These are phyloP conservation scores for Pichia phayaonensis DNA, from an alignment of 805 yeast genomes.

Conservation along the genomic window DNA sequence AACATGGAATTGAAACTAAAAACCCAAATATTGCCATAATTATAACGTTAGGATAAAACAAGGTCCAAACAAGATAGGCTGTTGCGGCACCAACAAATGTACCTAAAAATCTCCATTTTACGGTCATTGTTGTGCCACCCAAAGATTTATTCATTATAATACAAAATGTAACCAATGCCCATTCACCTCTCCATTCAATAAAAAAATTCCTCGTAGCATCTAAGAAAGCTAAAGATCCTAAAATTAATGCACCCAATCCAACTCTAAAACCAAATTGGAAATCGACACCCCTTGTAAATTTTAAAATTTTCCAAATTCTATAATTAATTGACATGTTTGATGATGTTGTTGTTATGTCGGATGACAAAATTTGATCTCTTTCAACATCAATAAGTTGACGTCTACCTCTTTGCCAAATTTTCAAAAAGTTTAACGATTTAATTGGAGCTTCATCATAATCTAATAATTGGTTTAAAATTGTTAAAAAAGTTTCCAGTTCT, in stretches of 20 bases:
- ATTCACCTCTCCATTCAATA: constrained; percentile 67
- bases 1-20: constrained; percentile 39
- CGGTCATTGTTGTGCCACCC: constrained; percentile 79
- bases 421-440: constrained; percentile 45
- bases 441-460: constrained; percentile 3
- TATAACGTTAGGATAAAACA: constrained; percentile 47
- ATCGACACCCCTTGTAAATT: constrained; percentile 52
- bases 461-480: constrained; percentile 29
- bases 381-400: constrained; percentile 3
- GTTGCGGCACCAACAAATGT: constrained; percentile 62
- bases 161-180: constrained; percentile 77
- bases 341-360: background rate
- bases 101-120: constrained; percentile 66
- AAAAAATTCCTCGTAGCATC: constrained; percentile 48
- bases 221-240: constrained; percentile 61
- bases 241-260: constrained; percentile 63
- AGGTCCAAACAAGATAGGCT: constrained; percentile 55
- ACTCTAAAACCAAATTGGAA: constrained; percentile 75
- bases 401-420: constrained; percentile 36
- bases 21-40: constrained; percentile 45
- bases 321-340: constrained; percentile 16
- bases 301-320: constrained; percentile 42
- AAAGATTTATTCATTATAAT: constrained; percentile 79
- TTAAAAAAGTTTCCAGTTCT: constrained; percentile 45
- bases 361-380: constrained; percentile 10